Evolutionary conservation across 1,284 basidiomycete species (phyloP).

Genomic region (Mycosarcoma mackinlayi): DNA sequence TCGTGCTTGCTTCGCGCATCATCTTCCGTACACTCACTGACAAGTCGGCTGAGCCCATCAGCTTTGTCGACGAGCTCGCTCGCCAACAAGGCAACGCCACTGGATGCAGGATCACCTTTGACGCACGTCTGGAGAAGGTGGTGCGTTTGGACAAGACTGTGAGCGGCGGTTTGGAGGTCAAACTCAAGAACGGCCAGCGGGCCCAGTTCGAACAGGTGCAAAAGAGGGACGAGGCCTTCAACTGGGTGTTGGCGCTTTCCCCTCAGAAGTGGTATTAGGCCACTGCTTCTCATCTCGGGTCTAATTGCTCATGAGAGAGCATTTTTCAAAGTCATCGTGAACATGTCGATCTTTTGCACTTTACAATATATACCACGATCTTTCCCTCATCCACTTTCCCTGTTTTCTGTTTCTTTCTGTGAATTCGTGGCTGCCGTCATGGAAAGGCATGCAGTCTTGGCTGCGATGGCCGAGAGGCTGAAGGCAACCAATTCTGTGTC

Average conservation of each 20-base stretch:
- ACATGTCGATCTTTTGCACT: too few relatives aligned
- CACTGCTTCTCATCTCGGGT: not conserved
- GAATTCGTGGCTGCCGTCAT: too few relatives aligned
- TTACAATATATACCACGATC: too few relatives aligned
- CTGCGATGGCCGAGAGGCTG: too few relatives aligned
- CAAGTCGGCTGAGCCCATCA: not conserved
- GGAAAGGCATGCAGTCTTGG: too few relatives aligned
- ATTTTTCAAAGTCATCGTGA: too few relatives aligned
- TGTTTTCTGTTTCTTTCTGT: too few relatives aligned
- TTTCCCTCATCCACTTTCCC: too few relatives aligned
- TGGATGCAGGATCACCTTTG: slow-evolving; percentile 27
- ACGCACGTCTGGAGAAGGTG: slow-evolving; percentile 33
- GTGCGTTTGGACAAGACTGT: slow-evolving; percentile 12
- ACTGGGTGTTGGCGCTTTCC: slow-evolving; percentile 26
- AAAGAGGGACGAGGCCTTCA: slow-evolving; percentile 35
- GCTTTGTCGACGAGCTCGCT: slow-evolving; percentile 15
- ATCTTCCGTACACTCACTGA: slow-evolving; percentile 28
- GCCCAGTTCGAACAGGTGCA: slow-evolving; percentile 14
- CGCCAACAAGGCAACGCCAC: not conserved
- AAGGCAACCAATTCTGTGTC: too few relatives aligned
- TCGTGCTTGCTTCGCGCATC: slow-evolving; percentile 21
- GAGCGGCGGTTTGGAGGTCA: slow-evolving; percentile 10
- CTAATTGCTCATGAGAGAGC: too few relatives aligned
- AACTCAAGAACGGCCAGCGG: slow-evolving; percentile 26
- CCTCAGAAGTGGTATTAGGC: slow-evolving; percentile 37